These are phyloP conservation scores for Coemansia sp. DNA, from an alignment of 192 early-diverging fungal genomes.

Conservation along the genomic window DNA sequence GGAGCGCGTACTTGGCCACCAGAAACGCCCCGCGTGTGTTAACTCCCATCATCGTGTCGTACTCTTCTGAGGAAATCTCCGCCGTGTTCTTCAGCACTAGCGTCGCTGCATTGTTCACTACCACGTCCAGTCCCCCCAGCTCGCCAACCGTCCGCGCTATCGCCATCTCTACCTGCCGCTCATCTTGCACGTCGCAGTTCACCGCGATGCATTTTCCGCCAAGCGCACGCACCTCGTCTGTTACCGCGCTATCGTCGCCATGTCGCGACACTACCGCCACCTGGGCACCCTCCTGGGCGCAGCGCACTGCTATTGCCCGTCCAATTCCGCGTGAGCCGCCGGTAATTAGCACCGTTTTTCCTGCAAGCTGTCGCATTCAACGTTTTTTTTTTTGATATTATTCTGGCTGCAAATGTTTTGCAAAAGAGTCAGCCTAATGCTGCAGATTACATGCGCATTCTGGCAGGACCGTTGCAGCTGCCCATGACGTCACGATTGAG, in stretches of 20 bases:
- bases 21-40: conserved; percentile 74
- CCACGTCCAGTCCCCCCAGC: conserved; percentile 79
- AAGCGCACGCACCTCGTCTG: conserved; percentile 62
- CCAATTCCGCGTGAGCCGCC: conserved; percentile 57
- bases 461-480: background rate
- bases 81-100: conserved; percentile 65
- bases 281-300: conserved; percentile 41
- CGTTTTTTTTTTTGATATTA: too few species aligned
- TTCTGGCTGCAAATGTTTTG: too few species aligned
- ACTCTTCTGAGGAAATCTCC: conserved; percentile 55
- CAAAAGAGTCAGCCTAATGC: too few species aligned
- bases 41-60: conserved; percentile 65
- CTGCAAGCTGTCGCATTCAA: background rate
- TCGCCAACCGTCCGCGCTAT: conserved; percentile 57
- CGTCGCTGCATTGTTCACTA: conserved; percentile 72
- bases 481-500: conserved; percentile 3
- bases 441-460: too few species aligned
- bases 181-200: conserved; percentile 71
- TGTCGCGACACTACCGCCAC: conserved; percentile 63
- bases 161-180: conserved; percentile 64
- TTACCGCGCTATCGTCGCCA: conserved; percentile 57
- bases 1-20: conserved; percentile 66
- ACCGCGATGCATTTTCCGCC: conserved; percentile 69
- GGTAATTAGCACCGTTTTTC: conserved; percentile 54
- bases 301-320: conserved; percentile 49